Percentiles rank a stretch among this genome's conserved stretches.
phyloP scores from a whole-genome alignment of 2,329 filamentous ascomycete species.

The Cadophora malorum region DNA sequence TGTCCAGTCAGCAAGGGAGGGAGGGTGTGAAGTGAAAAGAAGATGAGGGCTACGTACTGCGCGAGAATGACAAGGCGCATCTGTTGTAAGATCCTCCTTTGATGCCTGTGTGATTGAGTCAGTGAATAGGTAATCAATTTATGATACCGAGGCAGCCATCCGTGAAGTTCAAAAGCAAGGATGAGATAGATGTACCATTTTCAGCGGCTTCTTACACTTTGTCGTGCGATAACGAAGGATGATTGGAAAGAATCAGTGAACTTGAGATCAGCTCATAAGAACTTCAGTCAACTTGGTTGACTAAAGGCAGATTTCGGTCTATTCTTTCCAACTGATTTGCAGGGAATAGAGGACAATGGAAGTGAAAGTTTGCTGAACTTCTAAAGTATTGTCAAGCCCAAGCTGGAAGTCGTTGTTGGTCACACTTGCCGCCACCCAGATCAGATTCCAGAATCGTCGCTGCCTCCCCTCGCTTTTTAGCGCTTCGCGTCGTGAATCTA shows the following conservation, averaged over 20 bases:
- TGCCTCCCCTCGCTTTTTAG: constrained; percentile 16
- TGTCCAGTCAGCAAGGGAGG: background rate
- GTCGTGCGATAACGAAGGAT: background rate
- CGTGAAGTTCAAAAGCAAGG: constrained; percentile 10
- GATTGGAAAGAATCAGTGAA: background rate
- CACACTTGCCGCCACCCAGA: constrained; percentile 2
- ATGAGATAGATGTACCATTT: constrained; percentile 3
- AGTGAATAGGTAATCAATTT: constrained; percentile 13
- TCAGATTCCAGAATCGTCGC: background rate
- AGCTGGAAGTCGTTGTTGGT: background rate
- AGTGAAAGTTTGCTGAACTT: background rate
- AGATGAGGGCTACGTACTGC: constrained; percentile 62
- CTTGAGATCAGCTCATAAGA: background rate
- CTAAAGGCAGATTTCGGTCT: background rate
- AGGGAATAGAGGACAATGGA: background rate
- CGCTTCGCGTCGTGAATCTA: constrained; percentile 15
- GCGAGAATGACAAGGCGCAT: constrained; percentile 84
- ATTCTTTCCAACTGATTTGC: background rate
- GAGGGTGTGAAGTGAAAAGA: background rate
- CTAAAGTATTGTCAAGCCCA: background rate
- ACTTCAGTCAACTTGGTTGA: background rate
- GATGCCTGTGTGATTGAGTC: constrained; percentile 49
- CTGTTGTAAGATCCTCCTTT: constrained; percentile 73
- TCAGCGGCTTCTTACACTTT: background rate
- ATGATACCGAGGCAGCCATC: constrained; percentile 10